Evolutionary conservation across 176 grass and related monocot species (phyloP), one percentile per base, ranked within the genome.

Genomic region (Musa beccarii): DNA sequence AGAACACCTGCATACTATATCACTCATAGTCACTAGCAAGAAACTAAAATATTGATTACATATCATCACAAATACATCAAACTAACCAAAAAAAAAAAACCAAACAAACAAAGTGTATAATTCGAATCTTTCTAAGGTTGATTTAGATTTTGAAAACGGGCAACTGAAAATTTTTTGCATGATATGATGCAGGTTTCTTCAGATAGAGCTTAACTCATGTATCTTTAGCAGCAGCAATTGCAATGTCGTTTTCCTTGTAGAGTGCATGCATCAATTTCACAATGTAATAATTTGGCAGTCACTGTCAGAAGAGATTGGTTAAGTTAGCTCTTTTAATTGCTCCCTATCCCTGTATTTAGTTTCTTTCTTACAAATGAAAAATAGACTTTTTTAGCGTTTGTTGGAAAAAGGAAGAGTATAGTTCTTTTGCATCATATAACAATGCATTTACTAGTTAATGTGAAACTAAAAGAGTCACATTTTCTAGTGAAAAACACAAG

Each of bases 1-100:
- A 99, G 71, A 99, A 95, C 5, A 99, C 96, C 96, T 99, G 78
- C 68, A 51, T 70, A 51, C 11, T 51, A 20, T 21, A 19, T 16
- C 17, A 34, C 25, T 49, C 11, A n/a, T 75, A 80, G 62, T 17
- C n/a, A 75, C 29, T 63, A 10, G 57, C 79, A 66, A 5, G 9
- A 85, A 81, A 79, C 0, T 54, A n/a, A 78, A 63, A 43, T n/a
- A 66, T 78, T 2, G 52, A 54, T 24, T 19, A 14, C 19, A 49
- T 57, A 29, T 51, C 21, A 13, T 26, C 11, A 19, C 3, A 66
- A 10, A 15, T 3, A 51, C 49, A 51, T 51, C 11, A 49, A 63
- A 22, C 20, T 63, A 43, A 43, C 34, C 34, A 43, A 0, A 6
- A 23, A 10, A 25, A 1, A 25, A 22, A 3, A 28, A 22, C 22